Percentiles rank a stretch among this genome's conserved stretches.
These are phyloP conservation scores for Amylocystis lapponica DNA, from an alignment of 768 basidiomycete species.

Conservation along the genomic window DNA sequence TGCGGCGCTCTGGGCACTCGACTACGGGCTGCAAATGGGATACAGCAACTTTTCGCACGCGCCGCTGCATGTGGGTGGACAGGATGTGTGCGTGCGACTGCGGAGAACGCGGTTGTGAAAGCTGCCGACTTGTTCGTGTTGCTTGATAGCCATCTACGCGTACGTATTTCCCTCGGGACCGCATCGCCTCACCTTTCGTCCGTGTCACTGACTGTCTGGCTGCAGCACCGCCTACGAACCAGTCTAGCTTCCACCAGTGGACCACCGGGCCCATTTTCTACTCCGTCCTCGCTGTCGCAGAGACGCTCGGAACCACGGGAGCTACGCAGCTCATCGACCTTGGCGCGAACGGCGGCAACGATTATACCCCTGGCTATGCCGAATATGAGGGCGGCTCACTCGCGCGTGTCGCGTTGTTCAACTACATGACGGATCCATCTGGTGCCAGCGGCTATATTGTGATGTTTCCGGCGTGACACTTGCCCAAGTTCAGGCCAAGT, in stretches of 20 bases:
- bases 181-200: not conserved
- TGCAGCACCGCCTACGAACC: constrained; percentile 38
- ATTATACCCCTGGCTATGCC: constrained; percentile 40
- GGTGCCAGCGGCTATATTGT: constrained; percentile 36
- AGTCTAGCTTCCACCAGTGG: constrained; percentile 34
- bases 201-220: not conserved
- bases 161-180: constrained; percentile 11
- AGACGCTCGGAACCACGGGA: constrained; percentile 39
- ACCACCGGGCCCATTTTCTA: constrained; percentile 45
- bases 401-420: constrained; percentile 39
- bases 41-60: constrained; percentile 40
- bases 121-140: constrained; percentile 2
- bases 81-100: constrained; percentile 54
- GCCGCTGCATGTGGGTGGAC: constrained; percentile 43
- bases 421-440: constrained; percentile 37
- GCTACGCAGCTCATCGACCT: constrained; percentile 39
- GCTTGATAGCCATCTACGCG: constrained; percentile 41
- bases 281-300: constrained; percentile 39
- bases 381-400: constrained; percentile 43
- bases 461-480: constrained; percentile 28
- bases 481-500: constrained; percentile 28
- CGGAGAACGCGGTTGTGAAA: constrained; percentile 24
- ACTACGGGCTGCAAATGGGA: constrained; percentile 46
- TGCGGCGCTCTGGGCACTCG: constrained; percentile 45
- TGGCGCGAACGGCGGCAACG: constrained; percentile 22